Conservation (phyloP, 2,329 filamentous ascomycete genomes). For the Biscogniauxia mediterranea region DNA sequence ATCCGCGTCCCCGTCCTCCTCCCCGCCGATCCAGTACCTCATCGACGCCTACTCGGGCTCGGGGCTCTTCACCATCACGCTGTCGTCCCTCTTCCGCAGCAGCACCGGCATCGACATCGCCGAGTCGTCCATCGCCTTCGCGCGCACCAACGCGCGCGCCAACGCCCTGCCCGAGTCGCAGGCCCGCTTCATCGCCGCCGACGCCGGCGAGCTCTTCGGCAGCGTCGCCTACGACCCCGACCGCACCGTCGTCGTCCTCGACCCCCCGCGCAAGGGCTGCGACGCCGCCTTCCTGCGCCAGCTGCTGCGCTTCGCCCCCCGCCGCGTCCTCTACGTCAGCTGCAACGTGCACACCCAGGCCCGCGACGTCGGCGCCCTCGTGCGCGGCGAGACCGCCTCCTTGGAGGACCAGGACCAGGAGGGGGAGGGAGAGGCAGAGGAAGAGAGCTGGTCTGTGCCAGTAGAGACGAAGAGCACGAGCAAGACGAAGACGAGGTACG, state of each 20-base stretch:
- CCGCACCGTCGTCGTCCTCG: conserved; percentile 90
- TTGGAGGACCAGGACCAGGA: conserved; percentile 34
- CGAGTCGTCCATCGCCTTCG: conserved; percentile 72
- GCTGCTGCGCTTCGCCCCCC: conserved; percentile 73
- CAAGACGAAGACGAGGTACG: conserved; percentile 64
- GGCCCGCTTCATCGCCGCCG: conserved; percentile 84
- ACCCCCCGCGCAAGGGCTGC: conserved; percentile 95
- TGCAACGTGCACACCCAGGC: conserved; percentile 99
- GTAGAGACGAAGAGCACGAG: too few species aligned
- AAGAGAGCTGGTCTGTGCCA: too few species aligned
- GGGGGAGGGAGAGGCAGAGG: conserved; percentile 33
- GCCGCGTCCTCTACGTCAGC: conserved; percentile 86
- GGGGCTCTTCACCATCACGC: conserved; percentile 93
- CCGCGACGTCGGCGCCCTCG: conserved; percentile 83
- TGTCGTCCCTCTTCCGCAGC: conserved; percentile 79
- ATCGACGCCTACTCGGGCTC: conserved; percentile 98
- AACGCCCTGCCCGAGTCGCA: conserved; percentile 69
- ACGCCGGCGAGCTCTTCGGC: conserved; percentile 80
- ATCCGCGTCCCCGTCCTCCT: too few species aligned
- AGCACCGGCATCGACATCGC: conserved; percentile 91
- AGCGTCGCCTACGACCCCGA: conserved; percentile 69
- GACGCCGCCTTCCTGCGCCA: conserved; percentile 81
- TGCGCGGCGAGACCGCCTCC: conserved; percentile 59
- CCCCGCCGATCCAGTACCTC: conserved; percentile 69
- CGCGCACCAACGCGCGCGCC: conserved; percentile 71